Evolutionary conservation across 345 rosid genomes (phyloP), one percentile per base, ranked within the genome.

Genomic region (Eutrema heterophyllum): DNA sequence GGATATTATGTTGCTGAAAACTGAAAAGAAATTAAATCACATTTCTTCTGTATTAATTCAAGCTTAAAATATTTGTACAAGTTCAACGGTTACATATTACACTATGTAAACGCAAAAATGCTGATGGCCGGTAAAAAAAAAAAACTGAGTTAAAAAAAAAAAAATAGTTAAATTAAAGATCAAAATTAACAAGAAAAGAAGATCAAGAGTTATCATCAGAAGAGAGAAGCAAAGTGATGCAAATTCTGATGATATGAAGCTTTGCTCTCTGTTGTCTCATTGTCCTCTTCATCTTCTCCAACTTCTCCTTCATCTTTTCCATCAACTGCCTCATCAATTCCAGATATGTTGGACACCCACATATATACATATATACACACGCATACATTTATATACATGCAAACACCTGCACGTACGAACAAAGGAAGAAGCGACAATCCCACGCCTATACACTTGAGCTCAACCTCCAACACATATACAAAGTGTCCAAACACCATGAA

Each of bases 181-280:
- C 16, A 51, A 54, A 33, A 45, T 11, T 5, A 55, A 65, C 9
- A 56, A 71, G 50, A 40, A 7, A 24, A 13, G 8, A 10, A 58
- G 30, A 67, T 21, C 10, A 18, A 51, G 49, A 58, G 50, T 69
- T 53, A 69, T 50, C 50, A 51, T 86, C 76, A 79, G 88, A 86
- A 73, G 89, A 81, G 29, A 91, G 86, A 78, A 89, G 93, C 96
- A 86, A 82, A 35, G 81, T 74, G 75, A 86, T 80, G 79, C 90
- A 91, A 45, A 87, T 79, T 78, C 78, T 87, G 58, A 78, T 79
- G 67, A 91, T 78, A 67, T 80, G 85, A 26, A 86, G 72, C 85
- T 85, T 91, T 46, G 86, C 89, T 77, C 78, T 86, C 45, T 79
- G 84, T 76, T 86, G 93, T 81, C 81, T 86, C 81, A 77, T 62